These are phyloP conservation scores for Amanita pallidorosea DNA, from an alignment of 768 basidiomycete genomes.

Conservation along the genomic window DNA sequence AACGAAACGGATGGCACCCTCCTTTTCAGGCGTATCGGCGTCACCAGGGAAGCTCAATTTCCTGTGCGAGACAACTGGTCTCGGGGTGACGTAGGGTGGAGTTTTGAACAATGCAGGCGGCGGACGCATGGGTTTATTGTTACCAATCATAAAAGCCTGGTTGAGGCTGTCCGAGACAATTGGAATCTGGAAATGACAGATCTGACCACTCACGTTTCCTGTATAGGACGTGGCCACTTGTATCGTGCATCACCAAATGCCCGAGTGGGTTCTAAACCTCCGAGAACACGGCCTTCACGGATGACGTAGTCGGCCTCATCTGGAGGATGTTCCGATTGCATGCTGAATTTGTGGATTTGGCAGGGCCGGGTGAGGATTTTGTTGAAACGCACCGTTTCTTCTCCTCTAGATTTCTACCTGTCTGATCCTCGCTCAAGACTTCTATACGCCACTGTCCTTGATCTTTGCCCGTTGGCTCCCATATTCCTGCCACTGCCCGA, in stretches of 20 bases:
- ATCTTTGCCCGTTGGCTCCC: constrained; percentile 58
- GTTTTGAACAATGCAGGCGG: constrained; percentile 62
- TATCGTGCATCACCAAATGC: constrained; percentile 88
- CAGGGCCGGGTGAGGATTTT: not conserved
- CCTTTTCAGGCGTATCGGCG: constrained; percentile 12
- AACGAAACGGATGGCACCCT: constrained; percentile 54
- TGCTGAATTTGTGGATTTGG: constrained; percentile 27
- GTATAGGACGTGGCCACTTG: constrained; percentile 72
- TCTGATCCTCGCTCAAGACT: constrained; percentile 94
- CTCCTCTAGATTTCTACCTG: constrained; percentile 84
- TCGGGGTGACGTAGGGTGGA: constrained; percentile 86
- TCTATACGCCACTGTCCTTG: constrained; percentile 82
- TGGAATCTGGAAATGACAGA: not conserved
- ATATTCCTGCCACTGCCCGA: constrained; percentile 90
- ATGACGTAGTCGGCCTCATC: constrained; percentile 69
- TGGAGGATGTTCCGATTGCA: constrained; percentile 74
- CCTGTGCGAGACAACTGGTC: constrained; percentile 73
- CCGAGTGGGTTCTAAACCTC: constrained; percentile 77
- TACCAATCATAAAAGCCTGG: constrained; percentile 58
- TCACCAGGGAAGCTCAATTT: constrained; percentile 46
- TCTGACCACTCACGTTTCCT: constrained; percentile 45
- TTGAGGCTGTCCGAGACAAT: constrained; percentile 22
- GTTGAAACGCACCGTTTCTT: constrained; percentile 49
- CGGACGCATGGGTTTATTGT: constrained; percentile 44
- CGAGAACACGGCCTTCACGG: constrained; percentile 71